Conservation (phyloP, 1,139 yeast genomes). For the Candida mesenterica region DNA sequence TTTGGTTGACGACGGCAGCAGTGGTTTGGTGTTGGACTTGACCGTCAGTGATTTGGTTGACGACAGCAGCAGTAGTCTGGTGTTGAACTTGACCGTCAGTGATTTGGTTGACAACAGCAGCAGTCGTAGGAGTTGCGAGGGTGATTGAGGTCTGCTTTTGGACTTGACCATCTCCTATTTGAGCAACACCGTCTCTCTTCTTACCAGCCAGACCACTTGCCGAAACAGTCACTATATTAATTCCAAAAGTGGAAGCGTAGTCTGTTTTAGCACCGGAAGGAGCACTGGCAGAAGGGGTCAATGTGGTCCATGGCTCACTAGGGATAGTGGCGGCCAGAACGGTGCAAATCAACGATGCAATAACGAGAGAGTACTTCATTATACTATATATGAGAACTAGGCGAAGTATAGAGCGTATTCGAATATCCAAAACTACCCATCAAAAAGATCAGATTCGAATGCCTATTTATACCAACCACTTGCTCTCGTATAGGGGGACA, state of each 20-base stretch:
- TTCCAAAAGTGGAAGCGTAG: slow-evolving; percentile 63
- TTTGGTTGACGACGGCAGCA: slow-evolving; percentile 30
- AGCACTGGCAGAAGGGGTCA: slow-evolving; percentile 58
- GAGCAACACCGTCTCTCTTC: slow-evolving; percentile 29
- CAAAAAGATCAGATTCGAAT: too few relatives aligned
- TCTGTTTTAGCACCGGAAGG: slow-evolving; percentile 62
- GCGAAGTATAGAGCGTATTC: too few relatives aligned
- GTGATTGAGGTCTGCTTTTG: slow-evolving; percentile 28
- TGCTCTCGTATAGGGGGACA: too few relatives aligned
- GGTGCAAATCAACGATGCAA: slow-evolving; percentile 40
- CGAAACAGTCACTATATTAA: slow-evolving; percentile 48
- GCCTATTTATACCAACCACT: too few relatives aligned
- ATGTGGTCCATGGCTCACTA: slow-evolving; percentile 70
- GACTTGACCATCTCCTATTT: slow-evolving; percentile 41
- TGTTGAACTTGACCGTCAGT: slow-evolving; percentile 55
- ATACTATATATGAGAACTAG: neutral
- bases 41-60: slow-evolving; percentile 58
- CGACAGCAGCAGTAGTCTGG: slow-evolving; percentile 44
- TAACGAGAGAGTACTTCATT: slow-evolving; percentile 31
- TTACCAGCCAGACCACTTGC: slow-evolving; percentile 25
- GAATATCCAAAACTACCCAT: too few relatives aligned
- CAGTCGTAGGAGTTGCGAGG: slow-evolving; percentile 12
- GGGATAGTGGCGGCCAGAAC: slow-evolving; percentile 67
- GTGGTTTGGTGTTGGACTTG: slow-evolving; percentile 44
- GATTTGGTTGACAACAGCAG: slow-evolving; percentile 35